These are phyloP conservation scores for Phyllosticta citriasiana DNA, from an alignment of 2,329 filamentous ascomycete species.

Conservation along the genomic window DNA sequence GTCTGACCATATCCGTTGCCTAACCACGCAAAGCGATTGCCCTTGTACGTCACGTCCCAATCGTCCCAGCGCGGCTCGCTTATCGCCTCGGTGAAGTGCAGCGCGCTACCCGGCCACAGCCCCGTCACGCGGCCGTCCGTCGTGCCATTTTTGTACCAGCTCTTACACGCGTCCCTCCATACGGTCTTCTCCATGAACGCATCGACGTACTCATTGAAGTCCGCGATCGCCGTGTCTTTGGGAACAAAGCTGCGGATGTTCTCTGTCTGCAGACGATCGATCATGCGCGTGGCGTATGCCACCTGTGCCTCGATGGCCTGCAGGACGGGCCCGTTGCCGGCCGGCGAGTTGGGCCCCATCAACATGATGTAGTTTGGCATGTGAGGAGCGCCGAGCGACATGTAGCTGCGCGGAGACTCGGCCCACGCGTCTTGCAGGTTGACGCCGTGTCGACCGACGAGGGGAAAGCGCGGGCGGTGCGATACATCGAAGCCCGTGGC, in stretches of 20 bases:
- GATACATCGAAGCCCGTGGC: constrained; percentile 26
- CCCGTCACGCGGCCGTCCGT: constrained; percentile 26
- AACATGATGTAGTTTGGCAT: constrained; percentile 37
- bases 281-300: constrained; percentile 34
- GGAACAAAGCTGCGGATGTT: constrained; percentile 37
- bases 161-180: constrained; percentile 25
- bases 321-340: constrained; percentile 33
- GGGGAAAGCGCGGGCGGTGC: constrained; percentile 21
- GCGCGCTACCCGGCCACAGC: constrained; percentile 29
- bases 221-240: constrained; percentile 37
- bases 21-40: constrained; percentile 32
- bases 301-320: constrained; percentile 32
- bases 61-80: constrained; percentile 31
- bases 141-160: constrained; percentile 35
- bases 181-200: constrained; percentile 22
- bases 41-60: constrained; percentile 31
- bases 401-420: constrained; percentile 31
- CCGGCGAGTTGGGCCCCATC: constrained; percentile 30
- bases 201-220: constrained; percentile 41
- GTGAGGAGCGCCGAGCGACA: constrained; percentile 35
- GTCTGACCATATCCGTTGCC: constrained; percentile 35
- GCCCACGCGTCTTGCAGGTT: constrained; percentile 38
- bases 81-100: constrained; percentile 31
- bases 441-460: constrained; percentile 28
- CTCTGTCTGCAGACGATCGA: constrained; percentile 41